Evolutionary conservation across 352 stramenopile genomes (phyloP).

Genomic region (Globisporangium carolinianum): DNA sequence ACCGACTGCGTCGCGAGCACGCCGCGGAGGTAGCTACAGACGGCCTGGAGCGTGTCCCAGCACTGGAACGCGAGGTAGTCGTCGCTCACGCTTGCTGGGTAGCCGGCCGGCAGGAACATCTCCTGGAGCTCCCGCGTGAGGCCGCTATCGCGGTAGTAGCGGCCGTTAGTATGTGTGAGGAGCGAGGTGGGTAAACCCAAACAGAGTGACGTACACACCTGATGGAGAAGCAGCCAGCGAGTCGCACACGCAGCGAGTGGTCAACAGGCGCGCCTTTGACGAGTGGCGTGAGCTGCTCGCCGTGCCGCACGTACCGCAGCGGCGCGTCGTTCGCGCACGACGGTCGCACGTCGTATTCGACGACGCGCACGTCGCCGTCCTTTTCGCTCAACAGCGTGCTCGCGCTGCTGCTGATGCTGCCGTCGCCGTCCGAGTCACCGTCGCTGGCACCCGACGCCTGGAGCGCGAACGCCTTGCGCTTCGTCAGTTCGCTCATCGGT

Average conservation of each 20-base stretch:
- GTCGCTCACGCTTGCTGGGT: conserved; percentile 79
- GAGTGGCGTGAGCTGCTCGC: conserved; percentile 22
- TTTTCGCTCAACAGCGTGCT: conserved; percentile 13
- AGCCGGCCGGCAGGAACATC: conserved; percentile 83
- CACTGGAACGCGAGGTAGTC: conserved; percentile 94
- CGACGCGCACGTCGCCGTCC: conserved; percentile 26
- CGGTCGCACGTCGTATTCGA: conserved; percentile 54
- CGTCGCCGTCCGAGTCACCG: conserved; percentile 7
- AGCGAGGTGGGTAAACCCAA: not conserved
- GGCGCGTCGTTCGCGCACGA: conserved; percentile 42
- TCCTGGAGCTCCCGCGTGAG: conserved; percentile 61
- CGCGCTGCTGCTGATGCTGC: conserved; percentile 11
- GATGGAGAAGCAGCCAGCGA: conserved; percentile 21
- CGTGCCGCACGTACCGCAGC: conserved; percentile 37
- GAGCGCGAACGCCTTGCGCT: conserved; percentile 31
- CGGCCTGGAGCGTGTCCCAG: conserved; percentile 92
- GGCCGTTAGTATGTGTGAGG: too few relatives aligned
- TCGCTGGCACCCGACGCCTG: not conserved
- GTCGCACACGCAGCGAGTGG: conserved; percentile 1
- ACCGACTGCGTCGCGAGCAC: conserved; percentile 92
- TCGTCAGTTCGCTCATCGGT: conserved; percentile 45
- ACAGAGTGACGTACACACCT: not conserved
- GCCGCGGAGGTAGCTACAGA: conserved; percentile 94
- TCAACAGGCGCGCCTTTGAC: conserved; percentile 9
- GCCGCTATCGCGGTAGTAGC: conserved; percentile 11